Evolutionary conservation across 2,329 filamentous ascomycete genomes (phyloP).

Genomic region (Neonectria punicea): DNA sequence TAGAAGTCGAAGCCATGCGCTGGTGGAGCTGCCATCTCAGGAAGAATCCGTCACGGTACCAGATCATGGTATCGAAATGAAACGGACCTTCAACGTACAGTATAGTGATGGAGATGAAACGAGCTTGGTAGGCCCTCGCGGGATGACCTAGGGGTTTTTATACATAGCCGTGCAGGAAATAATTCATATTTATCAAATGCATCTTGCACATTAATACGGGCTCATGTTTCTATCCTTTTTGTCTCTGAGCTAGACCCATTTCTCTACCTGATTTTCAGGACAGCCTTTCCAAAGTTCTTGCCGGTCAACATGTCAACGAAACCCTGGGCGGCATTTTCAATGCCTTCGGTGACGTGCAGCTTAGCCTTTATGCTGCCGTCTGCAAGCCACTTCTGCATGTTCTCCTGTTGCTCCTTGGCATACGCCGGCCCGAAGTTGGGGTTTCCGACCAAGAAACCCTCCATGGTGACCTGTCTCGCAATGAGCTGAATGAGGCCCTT

Average conservation of each 20-base stretch:
- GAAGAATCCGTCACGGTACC: conserved; percentile 27
- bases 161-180: neutral
- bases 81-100: conserved; percentile 33
- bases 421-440: conserved; percentile 74
- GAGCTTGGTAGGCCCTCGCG: neutral
- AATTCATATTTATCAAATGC: no score
- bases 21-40: conserved; percentile 26
- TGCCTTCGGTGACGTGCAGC: conserved; percentile 75
- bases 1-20: conserved; percentile 29
- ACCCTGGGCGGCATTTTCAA: conserved; percentile 81
- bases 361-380: conserved; percentile 80
- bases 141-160: neutral
- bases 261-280: conserved; percentile 68
- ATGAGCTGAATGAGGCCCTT: conserved; percentile 73
- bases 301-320: conserved; percentile 80
- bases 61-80: conserved; percentile 34
- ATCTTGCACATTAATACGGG: no score
- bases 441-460: conserved; percentile 80
- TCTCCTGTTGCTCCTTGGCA: conserved; percentile 77
- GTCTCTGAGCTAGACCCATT: neutral
- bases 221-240: neutral
- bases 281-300: conserved; percentile 87
- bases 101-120: conserved; percentile 38
- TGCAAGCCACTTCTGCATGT: conserved; percentile 78
- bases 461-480: conserved; percentile 74